phyloP scores from a whole-genome alignment of 352 stramenopile species.

The Phytophthora hibernalis region DNA sequence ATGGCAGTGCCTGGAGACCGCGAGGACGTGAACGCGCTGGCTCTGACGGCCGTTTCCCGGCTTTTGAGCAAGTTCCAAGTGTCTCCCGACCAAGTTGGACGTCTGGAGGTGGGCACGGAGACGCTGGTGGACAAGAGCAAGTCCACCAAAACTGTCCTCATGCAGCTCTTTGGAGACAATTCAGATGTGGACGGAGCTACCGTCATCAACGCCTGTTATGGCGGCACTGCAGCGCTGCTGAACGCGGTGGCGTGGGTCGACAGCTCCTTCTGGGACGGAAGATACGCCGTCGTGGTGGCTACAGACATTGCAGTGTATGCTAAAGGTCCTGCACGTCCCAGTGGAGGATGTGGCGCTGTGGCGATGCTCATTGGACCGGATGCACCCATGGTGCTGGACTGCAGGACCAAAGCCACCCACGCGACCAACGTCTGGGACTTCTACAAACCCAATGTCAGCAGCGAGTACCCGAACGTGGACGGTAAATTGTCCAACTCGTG shows the following conservation, averaged over 20 bases:
- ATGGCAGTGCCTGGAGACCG: conserved; percentile 78
- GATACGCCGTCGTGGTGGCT: conserved; percentile 96
- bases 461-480: conserved; percentile 97
- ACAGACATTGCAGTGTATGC: conserved; percentile 98
- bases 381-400: conserved; percentile 94
- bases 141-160: conserved; percentile 86
- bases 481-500: conserved; percentile 94
- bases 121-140: conserved; percentile 93
- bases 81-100: conserved; percentile 80
- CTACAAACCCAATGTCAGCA: conserved; percentile 94
- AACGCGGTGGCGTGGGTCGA: conserved; percentile 97
- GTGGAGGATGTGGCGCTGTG: conserved; percentile 93
- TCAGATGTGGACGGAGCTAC: conserved; percentile 89
- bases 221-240: conserved; percentile 96
- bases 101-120: conserved; percentile 98
- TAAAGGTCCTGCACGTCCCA: conserved; percentile 89
- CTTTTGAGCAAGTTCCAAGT: conserved; percentile 68
- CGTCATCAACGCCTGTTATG: conserved; percentile 98
- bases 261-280: conserved; percentile 92
- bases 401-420: conserved; percentile 90
- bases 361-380: conserved; percentile 96
- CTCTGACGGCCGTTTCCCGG: conserved; percentile 61
- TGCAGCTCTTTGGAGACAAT: conserved; percentile 76
- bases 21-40: conserved; percentile 79
- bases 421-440: conserved; percentile 97